Conservation (phyloP, 352 stramenopile genomes). For the Globisporangium megalacanthum region DNA sequence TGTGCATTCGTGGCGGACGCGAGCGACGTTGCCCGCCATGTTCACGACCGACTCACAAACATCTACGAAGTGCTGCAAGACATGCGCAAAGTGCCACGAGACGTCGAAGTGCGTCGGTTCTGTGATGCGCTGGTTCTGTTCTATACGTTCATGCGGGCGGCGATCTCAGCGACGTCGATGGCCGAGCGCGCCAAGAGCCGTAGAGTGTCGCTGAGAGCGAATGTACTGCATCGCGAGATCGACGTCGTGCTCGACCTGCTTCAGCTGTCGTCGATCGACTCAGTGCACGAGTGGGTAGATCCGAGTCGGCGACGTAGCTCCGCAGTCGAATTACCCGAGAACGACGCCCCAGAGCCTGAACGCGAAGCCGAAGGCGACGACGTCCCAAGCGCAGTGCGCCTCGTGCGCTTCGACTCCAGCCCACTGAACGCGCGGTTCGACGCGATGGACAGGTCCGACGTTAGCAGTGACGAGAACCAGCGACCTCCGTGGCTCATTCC, state of each 20-base stretch:
- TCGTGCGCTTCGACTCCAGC: not conserved
- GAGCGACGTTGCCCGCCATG: not conserved
- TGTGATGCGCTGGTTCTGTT: not conserved
- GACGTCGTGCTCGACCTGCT: not conserved
- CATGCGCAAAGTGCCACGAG: not conserved
- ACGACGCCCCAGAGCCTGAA: not conserved
- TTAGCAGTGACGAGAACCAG: not conserved
- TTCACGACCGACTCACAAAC: not conserved
- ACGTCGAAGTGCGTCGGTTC: slow-evolving; percentile 1
- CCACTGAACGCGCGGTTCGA: not conserved
- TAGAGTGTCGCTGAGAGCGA: not conserved
- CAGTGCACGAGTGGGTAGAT: not conserved
- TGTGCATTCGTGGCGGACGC: not conserved
- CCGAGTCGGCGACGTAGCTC: not conserved
- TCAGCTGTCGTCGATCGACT: not conserved
- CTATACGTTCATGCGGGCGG: not conserved
- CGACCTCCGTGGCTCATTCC: not conserved
- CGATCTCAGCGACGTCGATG: not conserved
- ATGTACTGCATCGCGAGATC: slow-evolving; percentile 1
- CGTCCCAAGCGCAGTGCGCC: not conserved
- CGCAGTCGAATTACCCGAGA: not conserved
- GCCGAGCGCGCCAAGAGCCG: not conserved
- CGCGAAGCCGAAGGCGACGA: not conserved
- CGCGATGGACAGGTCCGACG: not conserved
- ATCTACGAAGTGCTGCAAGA: not conserved